Base-by-base conservation (phyloP, 2,329 filamentous ascomycete species). In the Cadophora sp. region DNA sequence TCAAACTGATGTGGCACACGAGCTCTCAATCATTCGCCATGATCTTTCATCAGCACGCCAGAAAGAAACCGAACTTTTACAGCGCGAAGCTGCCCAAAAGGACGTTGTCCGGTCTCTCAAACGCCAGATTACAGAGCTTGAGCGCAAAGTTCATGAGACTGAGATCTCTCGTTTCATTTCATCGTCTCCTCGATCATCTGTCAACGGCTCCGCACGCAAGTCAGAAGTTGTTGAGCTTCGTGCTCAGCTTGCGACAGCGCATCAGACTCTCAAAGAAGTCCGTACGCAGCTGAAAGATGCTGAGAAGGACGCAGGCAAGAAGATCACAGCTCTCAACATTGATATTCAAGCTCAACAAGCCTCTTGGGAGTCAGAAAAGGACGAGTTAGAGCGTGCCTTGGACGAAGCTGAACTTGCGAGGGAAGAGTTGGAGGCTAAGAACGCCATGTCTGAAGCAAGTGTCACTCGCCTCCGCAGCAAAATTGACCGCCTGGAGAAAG, bases 61-160 rank as follows among this genome's bases (percentile, higher is more conserved):
- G 74, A 90, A 88, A 72, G 91, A 93, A 72, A 84, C 86, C 19
- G 85, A 88, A 22, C 84, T 89, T 62, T 79, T 90, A 34, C 87
- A 91, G 73, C 87, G 88, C n/a, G 91, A 92, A 74, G 81, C 84
- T 11, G 79, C 85, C 7, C 87, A 91, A 72, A 91, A 89, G 72
- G 86, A 90, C 34, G 80, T 82, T 1, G 83, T 91, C 68, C 89
- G 89, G 68, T 81, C 83, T 24, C 85, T 92, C 67, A 91, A 91
- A 77, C 84, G 85, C 59, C 86, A 90, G 67, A 85, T 93, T 60
- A 82, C 85, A 1, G 87, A 92, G 43, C 83, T 93, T 19, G 91
- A 93, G 76, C 85, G 86, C 50, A 87, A 90, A 68, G 82, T 90
- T 4, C 89, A 92, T 72, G 88, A 93, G 67, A 83, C 86, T 6